Conservation (phyloP, 768 basidiomycete genomes). For the Gloeopeniophorella convolvens region DNA sequence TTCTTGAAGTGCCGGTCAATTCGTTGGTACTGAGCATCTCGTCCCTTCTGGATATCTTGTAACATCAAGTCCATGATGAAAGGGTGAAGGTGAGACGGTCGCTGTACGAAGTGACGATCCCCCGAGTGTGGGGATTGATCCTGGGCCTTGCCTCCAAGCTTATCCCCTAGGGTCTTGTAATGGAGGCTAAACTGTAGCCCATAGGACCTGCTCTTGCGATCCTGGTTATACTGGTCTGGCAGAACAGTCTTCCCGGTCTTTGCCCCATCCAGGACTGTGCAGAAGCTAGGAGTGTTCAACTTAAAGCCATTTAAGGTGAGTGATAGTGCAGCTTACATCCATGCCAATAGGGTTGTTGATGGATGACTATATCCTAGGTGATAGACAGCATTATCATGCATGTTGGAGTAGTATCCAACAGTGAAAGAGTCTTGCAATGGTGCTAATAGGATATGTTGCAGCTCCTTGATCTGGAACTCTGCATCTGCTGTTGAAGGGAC, state of each 20-base stretch:
- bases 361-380: slow-evolving; percentile 43
- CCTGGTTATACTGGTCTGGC: slow-evolving; percentile 24
- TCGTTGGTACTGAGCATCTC: slow-evolving; percentile 19
- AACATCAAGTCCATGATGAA: slow-evolving; percentile 12
- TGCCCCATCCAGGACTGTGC: slow-evolving; percentile 49
- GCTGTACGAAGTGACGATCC: no score
- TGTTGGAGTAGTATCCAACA: slow-evolving; percentile 46
- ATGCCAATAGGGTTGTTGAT: slow-evolving; percentile 47
- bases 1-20: slow-evolving; percentile 29
- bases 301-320: background rate
- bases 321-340: slow-evolving; percentile 36
- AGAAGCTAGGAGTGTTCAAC: slow-evolving; percentile 32
- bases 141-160: no score
- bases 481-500: slow-evolving; percentile 22
- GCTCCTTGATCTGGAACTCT: slow-evolving; percentile 28
- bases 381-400: slow-evolving; percentile 53
- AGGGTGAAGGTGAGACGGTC: no score
- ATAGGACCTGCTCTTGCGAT: slow-evolving; percentile 19
- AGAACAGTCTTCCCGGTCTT: slow-evolving; percentile 52
- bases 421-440: slow-evolving; percentile 38
- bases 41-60: slow-evolving; percentile 24
- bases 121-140: no score
- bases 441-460: slow-evolving; percentile 48
- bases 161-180: no score
- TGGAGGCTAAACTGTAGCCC: slow-evolving; percentile 23